A percentile compares a stretch with the other conserved stretches of the same genome.
Conservation (phyloP, 179 eudicot genomes). For the Sideroxylon spinosum region DNA sequence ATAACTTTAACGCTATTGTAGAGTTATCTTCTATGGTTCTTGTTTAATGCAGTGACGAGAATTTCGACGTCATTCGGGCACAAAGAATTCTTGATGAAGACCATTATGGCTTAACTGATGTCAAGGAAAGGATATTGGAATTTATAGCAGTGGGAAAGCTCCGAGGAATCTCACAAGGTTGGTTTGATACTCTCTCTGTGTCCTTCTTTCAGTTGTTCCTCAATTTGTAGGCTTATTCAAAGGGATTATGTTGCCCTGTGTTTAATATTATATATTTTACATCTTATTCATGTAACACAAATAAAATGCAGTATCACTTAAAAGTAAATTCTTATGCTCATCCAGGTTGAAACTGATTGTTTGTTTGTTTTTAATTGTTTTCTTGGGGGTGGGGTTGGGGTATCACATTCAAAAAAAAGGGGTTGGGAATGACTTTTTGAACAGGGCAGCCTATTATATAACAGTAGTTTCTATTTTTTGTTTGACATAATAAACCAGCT, state of each 20-base stretch:
- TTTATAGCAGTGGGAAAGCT: slow-evolving; percentile 97
- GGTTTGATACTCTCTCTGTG: neutral
- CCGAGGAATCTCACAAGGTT: slow-evolving; percentile 94
- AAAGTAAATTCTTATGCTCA: too few relatives aligned
- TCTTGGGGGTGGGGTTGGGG: neutral
- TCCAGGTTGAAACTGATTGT: neutral
- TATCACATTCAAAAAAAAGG: too few relatives aligned
- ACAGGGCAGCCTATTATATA: neutral
- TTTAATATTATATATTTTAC: neutral
- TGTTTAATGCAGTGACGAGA: slow-evolving; percentile 74
- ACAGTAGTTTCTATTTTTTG: neutral
- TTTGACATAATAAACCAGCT: neutral
- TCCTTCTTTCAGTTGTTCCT: neutral
- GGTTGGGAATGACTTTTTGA: neutral
- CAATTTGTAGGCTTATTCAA: neutral
- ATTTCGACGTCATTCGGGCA: slow-evolving; percentile 84
- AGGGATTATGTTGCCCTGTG: neutral
- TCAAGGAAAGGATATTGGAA: slow-evolving; percentile 95
- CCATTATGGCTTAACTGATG: slow-evolving; percentile 91
- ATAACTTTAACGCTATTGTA: neutral
- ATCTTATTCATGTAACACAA: neutral
- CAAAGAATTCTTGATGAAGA: slow-evolving; percentile 90
- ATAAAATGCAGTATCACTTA: neutral
- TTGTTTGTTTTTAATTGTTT: neutral
- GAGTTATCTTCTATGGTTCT: slow-evolving; percentile 12